Conservation (phyloP, 139 green algal species). For the Mesostigma viride region DNA sequence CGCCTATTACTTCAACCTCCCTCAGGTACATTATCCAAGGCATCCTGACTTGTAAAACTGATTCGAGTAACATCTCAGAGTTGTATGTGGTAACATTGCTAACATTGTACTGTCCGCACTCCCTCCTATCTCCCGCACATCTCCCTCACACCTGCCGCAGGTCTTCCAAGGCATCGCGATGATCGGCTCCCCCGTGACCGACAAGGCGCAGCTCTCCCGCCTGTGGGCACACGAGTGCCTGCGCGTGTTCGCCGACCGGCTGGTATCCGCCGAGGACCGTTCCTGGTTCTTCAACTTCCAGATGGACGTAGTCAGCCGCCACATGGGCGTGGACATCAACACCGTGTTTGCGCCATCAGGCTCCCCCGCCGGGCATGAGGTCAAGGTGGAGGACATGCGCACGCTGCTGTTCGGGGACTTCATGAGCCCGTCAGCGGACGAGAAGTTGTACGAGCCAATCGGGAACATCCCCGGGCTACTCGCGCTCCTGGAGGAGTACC, state of each 20-base stretch:
- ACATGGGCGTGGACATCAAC: constrained; percentile 39
- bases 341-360: constrained; percentile 34
- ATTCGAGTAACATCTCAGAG: too few species aligned
- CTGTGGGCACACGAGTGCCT: constrained; percentile 60
- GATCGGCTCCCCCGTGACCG: constrained; percentile 36
- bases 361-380: background rate
- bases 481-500: constrained; percentile 44
- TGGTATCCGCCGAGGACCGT: constrained; percentile 52
- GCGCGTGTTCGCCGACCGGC: constrained; percentile 61
- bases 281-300: constrained; percentile 45
- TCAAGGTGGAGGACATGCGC: constrained; percentile 12
- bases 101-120: too few species aligned
- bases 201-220: constrained; percentile 29
- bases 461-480: constrained; percentile 36
- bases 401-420: constrained; percentile 39
- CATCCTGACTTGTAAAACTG: too few species aligned
- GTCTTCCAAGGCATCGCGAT: constrained; percentile 45
- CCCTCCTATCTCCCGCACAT: too few species aligned
- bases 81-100: too few species aligned
- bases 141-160: too few species aligned
- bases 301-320: constrained; percentile 31
- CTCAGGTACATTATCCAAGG: too few species aligned
- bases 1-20: too few species aligned
- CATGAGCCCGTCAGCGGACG: constrained; percentile 36
- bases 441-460: constrained; percentile 34